Conservation (phyloP, 257 asterid genomes). For the Solanum etuberosum region DNA sequence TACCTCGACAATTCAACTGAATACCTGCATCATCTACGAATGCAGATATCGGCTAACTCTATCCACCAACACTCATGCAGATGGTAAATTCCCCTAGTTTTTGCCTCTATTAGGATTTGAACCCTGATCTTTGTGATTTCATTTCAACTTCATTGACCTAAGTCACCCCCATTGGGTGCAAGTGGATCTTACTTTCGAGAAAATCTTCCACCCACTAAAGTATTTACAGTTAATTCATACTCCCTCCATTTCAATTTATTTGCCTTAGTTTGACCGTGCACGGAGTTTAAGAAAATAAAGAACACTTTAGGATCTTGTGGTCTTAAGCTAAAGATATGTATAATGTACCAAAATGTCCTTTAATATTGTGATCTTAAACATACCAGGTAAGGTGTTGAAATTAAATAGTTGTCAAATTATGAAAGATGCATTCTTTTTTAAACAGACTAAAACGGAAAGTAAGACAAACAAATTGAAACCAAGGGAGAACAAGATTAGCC, state of each 20-base stretch:
- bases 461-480: not conserved
- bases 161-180: not conserved
- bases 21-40: not conserved
- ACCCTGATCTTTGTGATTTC: not conserved
- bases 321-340: not conserved
- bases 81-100: not conserved
- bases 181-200: not conserved
- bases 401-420: not conserved
- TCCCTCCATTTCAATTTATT: not conserved
- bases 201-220: not conserved
- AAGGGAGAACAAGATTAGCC: not conserved
- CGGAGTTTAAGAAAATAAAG: not conserved
- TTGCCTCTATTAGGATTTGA: not conserved
- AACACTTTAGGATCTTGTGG: not conserved
- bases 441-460: not conserved
- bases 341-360: not conserved
- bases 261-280: not conserved
- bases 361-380: not conserved
- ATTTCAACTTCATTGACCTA: not conserved
- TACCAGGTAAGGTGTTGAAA: not conserved
- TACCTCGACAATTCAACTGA: too few species aligned
- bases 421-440: not conserved
- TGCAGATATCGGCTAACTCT: too few species aligned
- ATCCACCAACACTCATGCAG: not conserved
- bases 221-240: not conserved